phyloP scores from a whole-genome alignment of 78 protist species.

The Emiliania huxleyi region DNA sequence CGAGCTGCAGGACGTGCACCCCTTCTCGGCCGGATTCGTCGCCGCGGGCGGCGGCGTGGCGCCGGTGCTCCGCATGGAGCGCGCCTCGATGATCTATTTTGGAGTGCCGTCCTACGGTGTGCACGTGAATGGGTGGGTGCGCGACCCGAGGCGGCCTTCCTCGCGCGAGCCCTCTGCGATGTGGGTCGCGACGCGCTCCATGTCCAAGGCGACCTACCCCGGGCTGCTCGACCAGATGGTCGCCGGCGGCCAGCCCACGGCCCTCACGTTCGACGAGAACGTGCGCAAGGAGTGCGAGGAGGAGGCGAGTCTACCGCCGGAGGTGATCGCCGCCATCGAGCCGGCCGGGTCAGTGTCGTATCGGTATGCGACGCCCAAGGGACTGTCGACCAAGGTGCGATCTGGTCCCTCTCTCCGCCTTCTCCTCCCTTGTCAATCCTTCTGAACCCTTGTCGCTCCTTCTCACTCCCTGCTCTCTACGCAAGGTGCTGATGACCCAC shows the following conservation, averaged over 20 bases:
- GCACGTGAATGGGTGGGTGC: slow-evolving; percentile 14
- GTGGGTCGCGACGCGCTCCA: background rate
- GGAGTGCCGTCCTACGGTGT: background rate
- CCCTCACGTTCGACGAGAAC: background rate
- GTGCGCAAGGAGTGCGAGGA: slow-evolving; percentile 6
- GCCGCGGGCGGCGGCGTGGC: background rate
- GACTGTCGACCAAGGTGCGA: slow-evolving; percentile 3
- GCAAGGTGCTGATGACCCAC: background rate
- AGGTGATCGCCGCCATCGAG: background rate
- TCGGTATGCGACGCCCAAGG: background rate
- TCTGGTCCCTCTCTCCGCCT: too few relatives aligned
- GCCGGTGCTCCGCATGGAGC: background rate
- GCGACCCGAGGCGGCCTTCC: background rate
- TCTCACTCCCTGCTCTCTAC: too few relatives aligned
- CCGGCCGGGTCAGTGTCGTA: background rate
- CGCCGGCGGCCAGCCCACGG: slow-evolving; percentile 20
- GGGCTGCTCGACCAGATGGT: slow-evolving; percentile 28
- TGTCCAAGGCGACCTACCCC: slow-evolving; percentile 5
- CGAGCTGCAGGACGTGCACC: slow-evolving; percentile 12
- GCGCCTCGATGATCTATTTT: background rate
- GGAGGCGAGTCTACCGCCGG: slow-evolving; percentile 16
- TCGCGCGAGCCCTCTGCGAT: too few relatives aligned
- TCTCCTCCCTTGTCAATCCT: too few relatives aligned
- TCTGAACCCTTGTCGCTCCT: too few relatives aligned
- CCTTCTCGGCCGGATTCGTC: background rate